Conservation (phyloP, 768 basidiomycete genomes). For the Solioccasus polychromus region DNA sequence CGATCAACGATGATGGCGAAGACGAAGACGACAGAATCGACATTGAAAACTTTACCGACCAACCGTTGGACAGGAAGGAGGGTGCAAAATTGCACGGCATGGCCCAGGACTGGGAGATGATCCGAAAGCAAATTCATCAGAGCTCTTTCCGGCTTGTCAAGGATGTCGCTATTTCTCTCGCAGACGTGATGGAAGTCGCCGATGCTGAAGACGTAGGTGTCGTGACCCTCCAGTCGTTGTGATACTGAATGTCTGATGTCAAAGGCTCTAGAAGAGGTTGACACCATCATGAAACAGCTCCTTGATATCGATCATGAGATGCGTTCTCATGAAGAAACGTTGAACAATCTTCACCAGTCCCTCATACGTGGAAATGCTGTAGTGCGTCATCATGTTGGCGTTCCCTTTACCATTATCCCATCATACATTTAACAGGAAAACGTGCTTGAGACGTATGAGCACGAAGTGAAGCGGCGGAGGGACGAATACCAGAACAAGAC, state of each 20-base stretch:
- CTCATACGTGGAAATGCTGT: constrained; percentile 57
- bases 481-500: constrained; percentile 58
- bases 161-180: constrained; percentile 55
- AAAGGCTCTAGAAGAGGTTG: constrained; percentile 59
- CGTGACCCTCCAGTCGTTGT: background rate
- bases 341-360: constrained; percentile 56
- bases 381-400: constrained; percentile 37
- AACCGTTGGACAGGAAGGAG: constrained; percentile 59
- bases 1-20: constrained; percentile 32
- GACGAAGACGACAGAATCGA: constrained; percentile 55
- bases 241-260: background rate
- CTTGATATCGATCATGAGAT: constrained; percentile 68
- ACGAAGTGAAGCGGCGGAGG: constrained; percentile 39
- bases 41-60: constrained; percentile 58
- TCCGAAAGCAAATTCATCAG: constrained; percentile 48
- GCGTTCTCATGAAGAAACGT: constrained; percentile 47
- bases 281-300: constrained; percentile 62
- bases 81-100: constrained; percentile 53
- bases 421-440: constrained; percentile 41
- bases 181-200: constrained; percentile 57
- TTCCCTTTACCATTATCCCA: background rate
- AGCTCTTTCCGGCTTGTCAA: constrained; percentile 43
- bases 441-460: constrained; percentile 49
- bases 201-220: constrained; percentile 49
- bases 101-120: constrained; percentile 58